These are phyloP conservation scores for Boletus mariae DNA, from an alignment of 1,284 basidiomycete genomes.

Conservation along the genomic window DNA sequence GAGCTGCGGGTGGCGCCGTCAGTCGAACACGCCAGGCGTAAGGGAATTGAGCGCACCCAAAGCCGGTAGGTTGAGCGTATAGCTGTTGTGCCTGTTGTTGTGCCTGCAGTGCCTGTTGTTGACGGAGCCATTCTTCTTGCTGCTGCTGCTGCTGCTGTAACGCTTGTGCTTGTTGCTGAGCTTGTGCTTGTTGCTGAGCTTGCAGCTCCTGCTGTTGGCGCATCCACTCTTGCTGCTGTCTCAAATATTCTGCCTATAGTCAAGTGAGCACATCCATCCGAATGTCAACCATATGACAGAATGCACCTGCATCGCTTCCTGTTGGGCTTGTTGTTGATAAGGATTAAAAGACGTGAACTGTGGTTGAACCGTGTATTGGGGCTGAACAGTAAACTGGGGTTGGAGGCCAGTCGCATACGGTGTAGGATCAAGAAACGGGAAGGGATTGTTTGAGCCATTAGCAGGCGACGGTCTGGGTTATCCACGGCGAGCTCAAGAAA, in stretches of 20 bases:
- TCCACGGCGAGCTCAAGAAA: constrained; percentile 8
- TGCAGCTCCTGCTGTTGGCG: constrained; percentile 45
- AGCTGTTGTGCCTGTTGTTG: constrained; percentile 51
- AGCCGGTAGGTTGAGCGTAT: constrained; percentile 65
- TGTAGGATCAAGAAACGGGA: constrained; percentile 67
- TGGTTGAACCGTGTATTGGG: constrained; percentile 61
- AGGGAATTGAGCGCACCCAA: constrained; percentile 45
- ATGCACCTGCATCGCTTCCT: constrained; percentile 67
- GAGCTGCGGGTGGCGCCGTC: constrained; percentile 50
- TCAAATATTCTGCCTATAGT: constrained; percentile 61
- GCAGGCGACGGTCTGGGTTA: constrained; percentile 33
- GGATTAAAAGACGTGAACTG: constrained; percentile 92
- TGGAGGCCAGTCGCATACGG: constrained; percentile 58
- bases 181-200: constrained; percentile 38
- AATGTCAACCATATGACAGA: neutral
- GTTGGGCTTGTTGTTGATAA: constrained; percentile 92
- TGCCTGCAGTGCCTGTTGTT: constrained; percentile 56
- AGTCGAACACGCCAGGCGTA: constrained; percentile 1
- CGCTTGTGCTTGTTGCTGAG: constrained; percentile 43
- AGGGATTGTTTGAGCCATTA: constrained; percentile 45
- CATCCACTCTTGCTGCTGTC: constrained; percentile 66
- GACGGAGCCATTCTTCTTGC: constrained; percentile 67
- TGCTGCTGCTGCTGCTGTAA: constrained; percentile 48
- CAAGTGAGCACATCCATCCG: constrained; percentile 4
- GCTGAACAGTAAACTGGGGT: constrained; percentile 71